Percentiles rank a stretch among this genome's conserved stretches.
Evolutionary conservation across 805 yeast species (phyloP).

Genomic region (Hanseniaspora singularis): DNA sequence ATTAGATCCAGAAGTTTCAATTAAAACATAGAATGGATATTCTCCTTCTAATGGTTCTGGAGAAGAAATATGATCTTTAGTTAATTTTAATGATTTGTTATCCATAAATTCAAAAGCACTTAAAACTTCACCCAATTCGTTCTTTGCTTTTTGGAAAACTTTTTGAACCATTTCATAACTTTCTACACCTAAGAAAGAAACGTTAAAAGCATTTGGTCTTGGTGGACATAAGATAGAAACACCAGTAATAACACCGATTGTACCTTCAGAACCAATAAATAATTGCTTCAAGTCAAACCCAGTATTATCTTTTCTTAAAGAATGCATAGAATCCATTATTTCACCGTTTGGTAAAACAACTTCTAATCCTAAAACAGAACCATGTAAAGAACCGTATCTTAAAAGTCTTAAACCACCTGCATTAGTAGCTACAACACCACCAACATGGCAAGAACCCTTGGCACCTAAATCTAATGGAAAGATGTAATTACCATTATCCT

Average conservation of each 20-base stretch:
- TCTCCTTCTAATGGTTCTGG: constrained; percentile 69
- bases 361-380: constrained; percentile 80
- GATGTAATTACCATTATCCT: constrained; percentile 64
- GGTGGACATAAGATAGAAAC: constrained; percentile 82
- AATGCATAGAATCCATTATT: constrained; percentile 62
- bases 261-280: constrained; percentile 90
- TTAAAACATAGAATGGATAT: constrained; percentile 79
- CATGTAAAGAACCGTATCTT: constrained; percentile 86
- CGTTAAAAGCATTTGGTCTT: constrained; percentile 73
- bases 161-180: constrained; percentile 74
- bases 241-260: constrained; percentile 82
- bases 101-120: constrained; percentile 96
- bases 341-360: constrained; percentile 89
- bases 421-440: constrained; percentile 89
- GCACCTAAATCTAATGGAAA: constrained; percentile 94
- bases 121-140: constrained; percentile 69
- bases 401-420: constrained; percentile 88
- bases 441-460: constrained; percentile 91
- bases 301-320: constrained; percentile 87
- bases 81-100: constrained; percentile 48
- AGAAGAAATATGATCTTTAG: constrained; percentile 47
- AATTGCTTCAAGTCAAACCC: constrained; percentile 88
- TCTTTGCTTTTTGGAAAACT: constrained; percentile 65
- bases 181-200: constrained; percentile 74
- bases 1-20: constrained; percentile 93